A percentile compares a stretch with the other conserved stretches of the same genome.
phyloP scores from a whole-genome alignment of 257 asterid genomes.

The Rehmannia glutinosa region DNA sequence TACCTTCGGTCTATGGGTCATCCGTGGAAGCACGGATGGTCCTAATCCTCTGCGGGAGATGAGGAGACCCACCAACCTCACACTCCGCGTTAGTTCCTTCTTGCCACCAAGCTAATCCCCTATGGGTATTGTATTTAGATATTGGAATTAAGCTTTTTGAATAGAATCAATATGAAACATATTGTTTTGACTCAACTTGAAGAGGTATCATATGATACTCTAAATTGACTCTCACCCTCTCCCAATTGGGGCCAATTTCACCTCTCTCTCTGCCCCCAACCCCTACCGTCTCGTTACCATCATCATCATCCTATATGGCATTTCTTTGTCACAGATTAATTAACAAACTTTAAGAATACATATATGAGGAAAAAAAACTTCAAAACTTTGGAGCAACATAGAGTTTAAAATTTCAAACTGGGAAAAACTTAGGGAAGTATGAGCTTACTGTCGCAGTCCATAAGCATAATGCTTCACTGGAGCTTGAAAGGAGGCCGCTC shows the following conservation, averaged over 20 bases:
- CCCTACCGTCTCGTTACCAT: background rate
- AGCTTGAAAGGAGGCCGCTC: conserved; percentile 88
- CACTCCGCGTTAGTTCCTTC: too few relatives aligned
- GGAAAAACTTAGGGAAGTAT: background rate
- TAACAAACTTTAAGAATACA: conserved; percentile 3
- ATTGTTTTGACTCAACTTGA: background rate
- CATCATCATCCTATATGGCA: background rate
- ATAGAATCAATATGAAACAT: background rate
- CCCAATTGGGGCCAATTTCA: background rate
- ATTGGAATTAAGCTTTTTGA: background rate
- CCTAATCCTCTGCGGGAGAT: too few relatives aligned
- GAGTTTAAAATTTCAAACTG: conserved; percentile 4
- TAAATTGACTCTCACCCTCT: background rate
- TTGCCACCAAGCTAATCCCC: too few relatives aligned
- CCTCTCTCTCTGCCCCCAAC: background rate
- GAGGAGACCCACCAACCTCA: too few relatives aligned
- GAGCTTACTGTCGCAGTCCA: conserved; percentile 70
- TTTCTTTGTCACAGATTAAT: background rate
- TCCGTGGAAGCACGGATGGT: too few relatives aligned
- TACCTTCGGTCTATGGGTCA: too few relatives aligned
- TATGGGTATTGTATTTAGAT: too few relatives aligned
- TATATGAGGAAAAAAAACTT: background rate
- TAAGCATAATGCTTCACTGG: conserved; percentile 53
- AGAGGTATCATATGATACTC: background rate
- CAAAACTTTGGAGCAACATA: background rate